These are phyloP conservation scores for Mucor mucedo DNA, from an alignment of 371 early-diverging fungal species.

Conservation along the genomic window DNA sequence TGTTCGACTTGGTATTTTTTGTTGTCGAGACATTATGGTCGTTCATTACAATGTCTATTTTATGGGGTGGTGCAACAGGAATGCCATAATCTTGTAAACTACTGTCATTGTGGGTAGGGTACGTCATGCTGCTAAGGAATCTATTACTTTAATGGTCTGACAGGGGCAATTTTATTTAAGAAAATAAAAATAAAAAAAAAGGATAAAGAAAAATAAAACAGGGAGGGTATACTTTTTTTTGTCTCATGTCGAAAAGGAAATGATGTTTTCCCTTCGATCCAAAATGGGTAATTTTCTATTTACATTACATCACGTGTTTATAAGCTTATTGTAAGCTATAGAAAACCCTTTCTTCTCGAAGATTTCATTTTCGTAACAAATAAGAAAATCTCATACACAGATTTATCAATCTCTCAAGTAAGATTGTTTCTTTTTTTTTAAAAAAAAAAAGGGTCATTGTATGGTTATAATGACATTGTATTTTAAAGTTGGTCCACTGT, in stretches of 20 bases:
- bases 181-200: background rate
- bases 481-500: too few relatives aligned
- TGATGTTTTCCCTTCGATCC: conserved; percentile 20
- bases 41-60: conserved; percentile 19
- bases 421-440: too few relatives aligned
- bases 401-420: too few relatives aligned
- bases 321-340: background rate
- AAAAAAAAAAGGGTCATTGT: too few relatives aligned
- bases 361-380: too few relatives aligned
- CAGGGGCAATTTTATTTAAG: background rate
- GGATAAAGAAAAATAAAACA: background rate
- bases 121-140: conserved; percentile 2
- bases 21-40: background rate
- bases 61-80: conserved; percentile 23
- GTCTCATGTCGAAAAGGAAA: background rate
- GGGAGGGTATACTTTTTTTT: too few relatives aligned
- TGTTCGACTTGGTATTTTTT: conserved; percentile 3
- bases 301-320: background rate
- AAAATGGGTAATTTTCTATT: conserved; percentile 21
- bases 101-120: conserved; percentile 2
- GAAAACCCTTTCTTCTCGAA: too few relatives aligned
- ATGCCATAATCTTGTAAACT: conserved; percentile 11
- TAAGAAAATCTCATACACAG: too few relatives aligned
- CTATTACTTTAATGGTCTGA: background rate
- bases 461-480: too few relatives aligned